These are phyloP conservation scores for Ceratonia siliqua DNA, from an alignment of 306 rosid genomes.

Conservation along the genomic window DNA sequence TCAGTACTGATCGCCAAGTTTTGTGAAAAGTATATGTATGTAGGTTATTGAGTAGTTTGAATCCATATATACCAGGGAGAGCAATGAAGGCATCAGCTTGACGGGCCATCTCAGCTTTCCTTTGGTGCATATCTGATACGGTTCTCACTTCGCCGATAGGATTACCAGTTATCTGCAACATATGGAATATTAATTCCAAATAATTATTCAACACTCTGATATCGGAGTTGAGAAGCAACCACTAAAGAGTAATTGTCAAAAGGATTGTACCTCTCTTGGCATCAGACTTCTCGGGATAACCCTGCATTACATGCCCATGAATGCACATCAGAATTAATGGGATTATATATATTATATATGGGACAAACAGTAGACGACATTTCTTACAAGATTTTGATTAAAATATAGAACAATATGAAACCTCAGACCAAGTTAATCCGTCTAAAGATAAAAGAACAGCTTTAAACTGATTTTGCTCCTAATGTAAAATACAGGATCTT, in stretches of 20 bases:
- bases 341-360: too few relatives aligned
- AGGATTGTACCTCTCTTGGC: slow-evolving; percentile 80
- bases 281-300: slow-evolving; percentile 86
- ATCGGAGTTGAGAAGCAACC: background rate
- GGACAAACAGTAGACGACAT: background rate
- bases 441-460: background rate
- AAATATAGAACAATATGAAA: background rate
- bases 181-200: too few relatives aligned
- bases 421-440: background rate
- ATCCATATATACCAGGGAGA: slow-evolving; percentile 56
- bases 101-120: slow-evolving; percentile 89
- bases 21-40: too few relatives aligned
- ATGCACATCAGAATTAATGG: slow-evolving; percentile 20
- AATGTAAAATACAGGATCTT: background rate
- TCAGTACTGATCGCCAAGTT: too few relatives aligned
- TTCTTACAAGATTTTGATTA: background rate
- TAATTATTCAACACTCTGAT: background rate
- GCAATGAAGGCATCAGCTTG: slow-evolving; percentile 83
- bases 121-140: slow-evolving; percentile 77
- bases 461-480: background rate
- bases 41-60: background rate
- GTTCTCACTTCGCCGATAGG: slow-evolving; percentile 75
- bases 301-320: slow-evolving; percentile 52
- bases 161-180: slow-evolving; percentile 63
- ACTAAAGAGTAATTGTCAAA: background rate